Conservation (phyloP, 2,329 filamentous ascomycete genomes). For the Bimuria novae-zelandiae region DNA sequence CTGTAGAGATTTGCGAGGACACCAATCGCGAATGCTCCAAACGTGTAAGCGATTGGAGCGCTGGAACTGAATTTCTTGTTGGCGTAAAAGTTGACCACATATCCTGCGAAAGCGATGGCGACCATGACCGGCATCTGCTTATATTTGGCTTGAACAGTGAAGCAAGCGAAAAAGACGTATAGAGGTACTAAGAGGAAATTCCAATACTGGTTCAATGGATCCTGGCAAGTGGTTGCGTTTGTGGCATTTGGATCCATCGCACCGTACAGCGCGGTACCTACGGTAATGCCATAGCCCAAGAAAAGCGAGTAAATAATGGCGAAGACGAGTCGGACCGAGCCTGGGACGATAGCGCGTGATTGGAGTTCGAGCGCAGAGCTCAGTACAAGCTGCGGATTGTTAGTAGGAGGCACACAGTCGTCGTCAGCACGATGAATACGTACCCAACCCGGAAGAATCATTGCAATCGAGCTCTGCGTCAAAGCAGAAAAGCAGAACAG, state of each 20-base stretch:
- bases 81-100: conserved; percentile 76
- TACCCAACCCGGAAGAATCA: conserved; percentile 54
- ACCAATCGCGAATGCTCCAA: conserved; percentile 76
- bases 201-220: conserved; percentile 56
- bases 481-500: conserved; percentile 56
- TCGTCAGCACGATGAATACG: not conserved
- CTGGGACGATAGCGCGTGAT: conserved; percentile 52
- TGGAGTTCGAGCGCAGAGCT: conserved; percentile 55
- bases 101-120: conserved; percentile 72
- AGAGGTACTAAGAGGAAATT: conserved; percentile 77
- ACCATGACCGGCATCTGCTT: conserved; percentile 78
- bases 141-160: conserved; percentile 82
- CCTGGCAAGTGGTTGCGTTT: conserved; percentile 47
- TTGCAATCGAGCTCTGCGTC: conserved; percentile 54
- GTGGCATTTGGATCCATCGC: conserved; percentile 52
- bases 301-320: conserved; percentile 58
- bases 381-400: conserved; percentile 44
- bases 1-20: conserved; percentile 79
- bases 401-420: not conserved
- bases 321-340: conserved; percentile 55
- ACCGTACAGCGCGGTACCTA: conserved; percentile 54
- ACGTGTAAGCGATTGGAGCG: conserved; percentile 73
- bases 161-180: conserved; percentile 68
- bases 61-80: conserved; percentile 68
- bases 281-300: conserved; percentile 56